Evolutionary conservation across 192 early-diverging fungal species (phyloP), one percentile per base, ranked within the genome.

Genomic region (Lobosporangium transversale): DNA sequence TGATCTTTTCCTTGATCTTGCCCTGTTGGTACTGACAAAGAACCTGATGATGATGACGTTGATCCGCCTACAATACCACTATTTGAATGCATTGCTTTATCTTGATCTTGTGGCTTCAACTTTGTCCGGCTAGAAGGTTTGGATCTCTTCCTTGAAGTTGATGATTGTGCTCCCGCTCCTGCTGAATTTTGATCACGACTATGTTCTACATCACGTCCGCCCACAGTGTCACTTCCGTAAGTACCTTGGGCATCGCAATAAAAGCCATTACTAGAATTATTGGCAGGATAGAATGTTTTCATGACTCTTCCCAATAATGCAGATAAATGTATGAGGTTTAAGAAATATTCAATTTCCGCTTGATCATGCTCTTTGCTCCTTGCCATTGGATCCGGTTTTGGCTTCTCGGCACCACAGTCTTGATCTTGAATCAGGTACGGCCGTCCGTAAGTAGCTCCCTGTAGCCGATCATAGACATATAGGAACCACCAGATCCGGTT

Each of bases 401-500:
- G 59, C 17, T 61, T 61, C 30, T 50, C 59, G 18, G 59, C 59
- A 3, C 30, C 44, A 50, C 59, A 61, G 33, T 61, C 59, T 24
- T 37, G 59, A 20, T 61, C 59, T 29, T 61, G 59, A 23, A 61
- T 61, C 59, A 61, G 10, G 32, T 35, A 61, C 2, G 59, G 59
- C 36, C 59, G 5, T 23, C 59, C 59, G 32, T 61, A 50, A 20
- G 8, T 33, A 4, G 59, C 31, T 4, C 47, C 30, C 30, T 61
- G 59, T 21, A 32, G 32, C n/a, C 59, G 44, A 35, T 61, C 59
- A 42, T 50, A 50, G 7, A 61, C 47, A 50, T 61, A 61, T 18
- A 61, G 59, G 33, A 14, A 61, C 59, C 59, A 61, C 59, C 59
- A 61, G 2, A 48, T 61, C 47, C 59, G 31, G 21, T 61, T 61